Base-by-base conservation (phyloP, 2,329 filamentous ascomycete species). In the Aspergillus sp. region DNA sequence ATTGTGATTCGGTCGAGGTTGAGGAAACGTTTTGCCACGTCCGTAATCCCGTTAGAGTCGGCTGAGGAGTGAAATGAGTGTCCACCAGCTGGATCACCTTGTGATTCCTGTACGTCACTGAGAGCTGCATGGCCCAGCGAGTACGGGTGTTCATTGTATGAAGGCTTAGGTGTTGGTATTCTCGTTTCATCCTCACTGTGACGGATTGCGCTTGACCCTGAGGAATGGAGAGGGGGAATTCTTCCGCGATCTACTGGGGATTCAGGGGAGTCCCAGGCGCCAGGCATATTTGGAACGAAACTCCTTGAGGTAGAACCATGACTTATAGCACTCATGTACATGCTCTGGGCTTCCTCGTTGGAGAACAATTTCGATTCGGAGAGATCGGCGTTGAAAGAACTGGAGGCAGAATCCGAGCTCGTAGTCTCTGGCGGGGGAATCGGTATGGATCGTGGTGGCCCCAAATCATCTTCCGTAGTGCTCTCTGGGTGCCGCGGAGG, bases 291-390 rank as follows among this genome's bases (percentile, higher is more conserved):
- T 4, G 72, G 73, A 30, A 69, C 64, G 49, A 75, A 74, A 54
- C 69, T 71, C 30, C 63, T 66, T 55, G 63, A 68, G 22, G 60
- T 65, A 25, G 75, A 72, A 9, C 72, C 72, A 43, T 78, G 76
- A 61, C 83, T 86, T 59, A 87, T 79, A 11, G 85, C 87, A 70
- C 87, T 83, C 80, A 83, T 81, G 60, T 83, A 83, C 74, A 83
- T 78, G 64, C 81, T 83, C 59, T 81, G 76, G n/a, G 81, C 81
- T 68, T 83, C 80, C 61, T 82, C 80, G 59, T 80, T 78, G 47
- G 78, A 80, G 60, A 82, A 83, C 50, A 81, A 67, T 63, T 72
- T 80, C 3, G 81, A 83, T 60, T 81, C 76, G 7, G 76, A 73
- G n/a, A 83, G 74, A 31, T 49, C 62, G 17, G 75, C 75, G 47